Base-by-base conservation (phyloP, 306 rosid genomes). In the Acacia crassicarpa region DNA sequence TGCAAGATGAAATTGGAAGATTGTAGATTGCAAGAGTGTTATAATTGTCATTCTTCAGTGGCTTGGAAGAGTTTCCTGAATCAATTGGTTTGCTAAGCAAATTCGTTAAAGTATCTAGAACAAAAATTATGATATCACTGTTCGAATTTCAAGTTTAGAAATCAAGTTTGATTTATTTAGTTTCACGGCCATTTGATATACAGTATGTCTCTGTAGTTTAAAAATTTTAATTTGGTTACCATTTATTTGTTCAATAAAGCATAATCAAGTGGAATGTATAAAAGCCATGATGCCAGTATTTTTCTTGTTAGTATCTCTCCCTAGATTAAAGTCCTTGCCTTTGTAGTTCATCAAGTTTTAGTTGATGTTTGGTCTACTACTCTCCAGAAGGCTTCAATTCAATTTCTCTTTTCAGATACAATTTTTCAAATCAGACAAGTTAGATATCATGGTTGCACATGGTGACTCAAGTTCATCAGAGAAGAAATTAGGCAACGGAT, bases 401-500 rank as follows among this genome's bases (percentile, higher is more conserved):
- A 51, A 5, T 74, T 41, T 86, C 35, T 67, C 79, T 73, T 79
- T 45, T 20, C 85, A 79, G 90, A 61, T 70, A 25, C 68, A 67
- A 41, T 41, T 69, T 63, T 54, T 62, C 66, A 46, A 78, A 33
- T 63, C 71, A 41, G 44, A 75, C 43, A 30, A 74, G 38, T 72
- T 67, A 59, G 85, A 89, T 84, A 84, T 54, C 61, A 95, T 95
- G 98, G 96, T 87, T 71, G 94, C 84, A 74, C 90, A 86, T 78
- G 80, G 80, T n/a, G 94, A 89, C 62, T 85, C 89, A 20, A 81
- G 82, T 84, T 80, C 89, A 51, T 83, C 85, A 23, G 94, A 78
- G 80, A 95, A 91, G 89, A 95, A 95, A 86, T 85, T 91, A 70
- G 75, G 87, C 83, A 93, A 89, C 16, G 88, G 85, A 56, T 7